These are phyloP conservation scores for Pseudocohnilembus persalinus DNA, from an alignment of 169 alveolate species.

Conservation along the genomic window DNA sequence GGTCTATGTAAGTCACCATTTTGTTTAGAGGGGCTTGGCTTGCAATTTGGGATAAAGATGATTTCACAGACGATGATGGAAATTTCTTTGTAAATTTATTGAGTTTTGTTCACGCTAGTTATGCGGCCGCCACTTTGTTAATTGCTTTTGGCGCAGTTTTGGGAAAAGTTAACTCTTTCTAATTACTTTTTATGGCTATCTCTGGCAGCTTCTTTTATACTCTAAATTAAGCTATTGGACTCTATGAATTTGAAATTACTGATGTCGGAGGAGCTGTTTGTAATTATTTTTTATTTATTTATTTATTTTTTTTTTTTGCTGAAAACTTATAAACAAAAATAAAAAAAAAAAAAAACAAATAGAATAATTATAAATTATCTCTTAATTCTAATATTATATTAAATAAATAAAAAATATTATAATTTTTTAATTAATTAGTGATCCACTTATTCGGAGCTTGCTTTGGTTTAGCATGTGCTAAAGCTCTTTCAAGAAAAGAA, in stretches of 20 bases:
- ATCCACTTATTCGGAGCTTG: constrained; percentile 73
- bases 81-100: constrained; percentile 28
- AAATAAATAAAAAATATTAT: no score
- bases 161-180: constrained; percentile 66
- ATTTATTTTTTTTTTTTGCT: no score
- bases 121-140: constrained; percentile 65
- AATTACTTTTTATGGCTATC: constrained; percentile 58
- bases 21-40: constrained; percentile 58
- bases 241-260: constrained; percentile 27
- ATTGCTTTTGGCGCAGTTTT: constrained; percentile 78
- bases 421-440: neutral
- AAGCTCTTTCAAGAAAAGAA: constrained; percentile 30
- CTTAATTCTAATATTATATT: no score
- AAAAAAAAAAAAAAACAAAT: no score
- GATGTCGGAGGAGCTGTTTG: constrained; percentile 69
- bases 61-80: constrained; percentile 25
- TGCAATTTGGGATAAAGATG: constrained; percentile 28
- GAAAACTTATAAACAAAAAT: no score
- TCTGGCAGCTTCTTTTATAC: constrained; percentile 57
- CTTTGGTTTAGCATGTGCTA: constrained; percentile 57
- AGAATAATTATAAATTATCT: no score
- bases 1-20: constrained; percentile 55
- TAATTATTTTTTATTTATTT: no score
- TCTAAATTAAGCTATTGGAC: constrained; percentile 55
- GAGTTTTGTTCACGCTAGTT: constrained; percentile 47